Evolutionary conservation across 495 filamentous ascomycete species (phyloP), one percentile per base, ranked within the genome.

Genomic region (Pseudomonodictys pantanalensis): DNA sequence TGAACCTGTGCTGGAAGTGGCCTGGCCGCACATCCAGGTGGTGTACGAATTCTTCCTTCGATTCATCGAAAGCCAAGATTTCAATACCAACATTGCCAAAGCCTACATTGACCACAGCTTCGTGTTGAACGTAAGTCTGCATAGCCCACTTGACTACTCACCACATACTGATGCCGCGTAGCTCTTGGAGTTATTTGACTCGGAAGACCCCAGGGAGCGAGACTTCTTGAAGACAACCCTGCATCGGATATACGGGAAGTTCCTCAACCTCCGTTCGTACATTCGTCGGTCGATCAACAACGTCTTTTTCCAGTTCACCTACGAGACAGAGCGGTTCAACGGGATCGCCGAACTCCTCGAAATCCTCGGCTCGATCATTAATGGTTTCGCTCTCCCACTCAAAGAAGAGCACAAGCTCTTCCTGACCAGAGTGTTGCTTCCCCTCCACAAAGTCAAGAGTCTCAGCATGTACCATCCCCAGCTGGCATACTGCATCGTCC

Each of bases 21-120:
- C 93, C 10, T 99, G 93, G 93, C 93, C 93, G 11, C 93, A 99
- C 71, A 99, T 99, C 51, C 93, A 99, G 73, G 95, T 97, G 32
- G 95, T 99, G 25, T 99, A 99, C 69, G 93, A 99, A 73, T 99
- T 99, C 78, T 99, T 99, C 78, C 79, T 99, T 53, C 78, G 93
- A 45, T 99, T 97, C 75, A 99, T 99, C 67, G 93, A 99, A 70
- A 99, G 93, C 72, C 95, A 97, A 72, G 93, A 99, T 70, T 99
- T 99, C 84, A 99, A 99, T 75, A 99, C 93, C 30, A 99, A 99
- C 73, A 95, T 96, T 65, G 93, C 95, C n/a, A 99, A 99, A 72
- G 86, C 89, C 26, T 96, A 93, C 72, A 99, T 99, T 65, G 93
- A 99, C 65, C 93, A 99, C 71, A 86, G 88, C 70, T 99, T 99